phyloP scores from a whole-genome alignment of 768 basidiomycete species.

The Phylloporus arenicola region DNA sequence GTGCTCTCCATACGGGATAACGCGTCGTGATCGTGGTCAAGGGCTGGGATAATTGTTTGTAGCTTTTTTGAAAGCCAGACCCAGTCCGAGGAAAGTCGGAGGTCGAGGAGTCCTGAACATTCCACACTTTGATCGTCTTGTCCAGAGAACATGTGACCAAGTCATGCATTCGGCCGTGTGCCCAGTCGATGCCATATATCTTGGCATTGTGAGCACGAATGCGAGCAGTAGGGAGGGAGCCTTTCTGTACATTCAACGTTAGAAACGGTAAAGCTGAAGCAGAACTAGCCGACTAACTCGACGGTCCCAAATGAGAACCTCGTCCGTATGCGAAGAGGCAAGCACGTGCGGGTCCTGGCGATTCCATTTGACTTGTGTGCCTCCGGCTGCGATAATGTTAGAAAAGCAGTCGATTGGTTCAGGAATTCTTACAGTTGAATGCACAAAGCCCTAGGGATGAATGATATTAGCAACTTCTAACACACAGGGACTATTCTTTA shows the following conservation, averaged over 20 bases:
- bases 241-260: slow-evolving; percentile 54
- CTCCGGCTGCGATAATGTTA: slow-evolving; percentile 50
- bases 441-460: slow-evolving; percentile 45
- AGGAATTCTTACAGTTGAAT: slow-evolving; percentile 42
- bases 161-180: slow-evolving; percentile 64
- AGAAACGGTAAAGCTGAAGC: not conserved
- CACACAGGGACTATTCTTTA: slow-evolving; percentile 13
- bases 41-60: slow-evolving; percentile 30
- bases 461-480: not conserved
- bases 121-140: slow-evolving; percentile 88
- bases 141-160: slow-evolving; percentile 94
- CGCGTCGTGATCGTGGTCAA: slow-evolving; percentile 57
- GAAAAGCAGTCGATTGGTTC: not conserved
- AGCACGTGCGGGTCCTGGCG: slow-evolving; percentile 78
- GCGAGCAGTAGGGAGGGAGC: slow-evolving; percentile 69
- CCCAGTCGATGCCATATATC: slow-evolving; percentile 98
- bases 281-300: slow-evolving; percentile 47
- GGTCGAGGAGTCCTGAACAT: slow-evolving; percentile 25
- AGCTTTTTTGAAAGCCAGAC: slow-evolving; percentile 7
- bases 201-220: slow-evolving; percentile 84
- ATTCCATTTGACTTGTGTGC: slow-evolving; percentile 98
- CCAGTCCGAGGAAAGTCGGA: slow-evolving; percentile 12
- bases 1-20: slow-evolving; percentile 93
- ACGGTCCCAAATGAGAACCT: slow-evolving; percentile 92
- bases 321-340: slow-evolving; percentile 83